phyloP scores from a whole-genome alignment of 768 basidiomycete genomes.

The Xanthoconium stramineum region DNA sequence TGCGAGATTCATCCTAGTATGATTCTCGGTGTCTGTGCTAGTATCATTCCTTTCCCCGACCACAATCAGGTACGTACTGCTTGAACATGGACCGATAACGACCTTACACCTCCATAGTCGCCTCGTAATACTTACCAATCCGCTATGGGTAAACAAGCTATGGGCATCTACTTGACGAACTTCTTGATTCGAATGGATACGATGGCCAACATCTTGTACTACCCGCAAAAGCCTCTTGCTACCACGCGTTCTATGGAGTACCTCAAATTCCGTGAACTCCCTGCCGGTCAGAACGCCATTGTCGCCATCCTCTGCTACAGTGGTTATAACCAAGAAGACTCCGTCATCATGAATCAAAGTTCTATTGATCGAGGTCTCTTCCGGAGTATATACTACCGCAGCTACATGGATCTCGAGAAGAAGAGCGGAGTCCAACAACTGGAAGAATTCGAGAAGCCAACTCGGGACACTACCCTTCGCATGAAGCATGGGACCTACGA shows the following conservation, averaged over 20 bases:
- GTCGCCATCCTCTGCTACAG: slow-evolving; percentile 99
- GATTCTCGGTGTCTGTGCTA: slow-evolving; percentile 98
- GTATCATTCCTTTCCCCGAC: slow-evolving; percentile 99
- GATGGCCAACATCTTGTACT: slow-evolving; percentile 99
- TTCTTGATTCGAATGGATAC: slow-evolving; percentile 99
- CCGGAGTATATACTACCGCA: slow-evolving; percentile 97
- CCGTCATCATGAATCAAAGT: slow-evolving; percentile 99
- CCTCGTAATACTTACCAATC: slow-evolving; percentile 99
- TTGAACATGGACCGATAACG: neutral
- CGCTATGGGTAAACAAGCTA: slow-evolving; percentile 99
- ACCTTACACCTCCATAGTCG: slow-evolving; percentile 51
- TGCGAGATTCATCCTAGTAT: slow-evolving; percentile 99
- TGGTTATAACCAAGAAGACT: slow-evolving; percentile 99
- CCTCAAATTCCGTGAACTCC: slow-evolving; percentile 96
- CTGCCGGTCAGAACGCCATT: slow-evolving; percentile 98
- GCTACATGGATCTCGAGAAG: slow-evolving; percentile 98
- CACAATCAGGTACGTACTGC: slow-evolving; percentile 82
- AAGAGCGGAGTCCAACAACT: slow-evolving; percentile 87
- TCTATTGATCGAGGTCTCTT: slow-evolving; percentile 98
- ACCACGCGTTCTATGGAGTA: slow-evolving; percentile 99
- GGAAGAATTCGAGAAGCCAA: slow-evolving; percentile 97
- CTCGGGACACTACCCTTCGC: slow-evolving; percentile 85
- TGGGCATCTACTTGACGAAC: slow-evolving; percentile 98
- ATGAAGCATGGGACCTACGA: slow-evolving; percentile 99
- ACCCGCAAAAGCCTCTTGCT: slow-evolving; percentile 97